phyloP scores from a whole-genome alignment of 495 filamentous ascomycete species.

The Cladorrhinum samala region DNA sequence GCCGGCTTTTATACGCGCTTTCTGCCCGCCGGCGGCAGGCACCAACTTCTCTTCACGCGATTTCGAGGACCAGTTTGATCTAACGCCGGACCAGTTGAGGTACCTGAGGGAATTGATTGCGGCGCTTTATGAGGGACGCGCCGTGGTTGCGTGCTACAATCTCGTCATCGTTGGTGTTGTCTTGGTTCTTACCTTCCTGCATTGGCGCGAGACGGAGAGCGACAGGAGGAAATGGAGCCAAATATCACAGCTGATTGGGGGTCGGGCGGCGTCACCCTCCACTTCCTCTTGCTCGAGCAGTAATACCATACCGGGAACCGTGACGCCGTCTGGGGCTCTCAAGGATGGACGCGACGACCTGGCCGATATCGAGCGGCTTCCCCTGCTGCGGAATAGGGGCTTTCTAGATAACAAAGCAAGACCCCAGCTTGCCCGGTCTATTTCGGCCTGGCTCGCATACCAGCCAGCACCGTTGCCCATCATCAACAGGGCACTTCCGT shows the following conservation, averaged over 20 bases:
- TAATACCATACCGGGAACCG: conserved; percentile 9
- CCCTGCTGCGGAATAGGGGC: too few relatives aligned
- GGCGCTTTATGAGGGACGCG: conserved; percentile 28
- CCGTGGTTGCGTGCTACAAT: conserved; percentile 32
- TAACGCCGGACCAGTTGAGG: conserved; percentile 26
- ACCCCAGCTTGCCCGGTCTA: neutral
- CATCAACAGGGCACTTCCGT: conserved; percentile 48
- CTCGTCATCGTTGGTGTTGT: conserved; percentile 27
- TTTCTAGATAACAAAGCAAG: too few relatives aligned
- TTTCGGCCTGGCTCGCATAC: too few relatives aligned
- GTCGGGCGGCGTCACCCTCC: neutral
- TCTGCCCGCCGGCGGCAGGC: too few relatives aligned
- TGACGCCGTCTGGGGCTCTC: conserved; percentile 3
- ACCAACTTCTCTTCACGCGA: neutral
- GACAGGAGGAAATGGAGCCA: conserved; percentile 18
- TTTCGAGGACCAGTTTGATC: neutral
- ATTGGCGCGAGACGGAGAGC: conserved; percentile 19
- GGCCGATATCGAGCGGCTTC: conserved; percentile 20
- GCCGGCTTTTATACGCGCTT: neutral
- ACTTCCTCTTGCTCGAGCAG: conserved; percentile 15
- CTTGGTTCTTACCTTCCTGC: conserved; percentile 19
- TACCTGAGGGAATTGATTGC: conserved; percentile 30
- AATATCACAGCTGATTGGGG: neutral
- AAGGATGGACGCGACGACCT: conserved; percentile 7
- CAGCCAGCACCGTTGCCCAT: neutral